A percentile compares a stretch with the other conserved stretches of the same genome.
Conservation (phyloP, 202 grass and related monocot species). For the Brachypodium distachyon region DNA sequence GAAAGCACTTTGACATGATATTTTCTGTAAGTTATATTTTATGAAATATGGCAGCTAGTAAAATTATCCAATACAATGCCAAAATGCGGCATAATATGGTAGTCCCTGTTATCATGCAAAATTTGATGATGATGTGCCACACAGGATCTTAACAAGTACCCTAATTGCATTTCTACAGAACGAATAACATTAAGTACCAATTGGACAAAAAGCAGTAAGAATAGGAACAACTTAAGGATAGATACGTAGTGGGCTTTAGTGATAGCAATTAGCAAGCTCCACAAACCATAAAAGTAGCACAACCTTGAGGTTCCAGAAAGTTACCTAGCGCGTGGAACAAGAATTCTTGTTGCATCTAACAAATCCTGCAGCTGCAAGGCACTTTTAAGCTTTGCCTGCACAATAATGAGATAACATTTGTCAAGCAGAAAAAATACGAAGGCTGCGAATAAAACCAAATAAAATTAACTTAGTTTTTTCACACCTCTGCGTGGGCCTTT, state of each 20-base stretch:
- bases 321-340: slow-evolving; percentile 76
- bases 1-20: neutral
- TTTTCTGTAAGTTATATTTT: neutral
- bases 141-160: neutral
- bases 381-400: slow-evolving; percentile 95
- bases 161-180: neutral
- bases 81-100: neutral
- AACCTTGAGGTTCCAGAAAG: slow-evolving; percentile 16
- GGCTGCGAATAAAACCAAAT: neutral
- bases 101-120: neutral
- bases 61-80: neutral
- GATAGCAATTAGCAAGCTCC: slow-evolving; percentile 14
- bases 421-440: slow-evolving; percentile 8
- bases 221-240: neutral
- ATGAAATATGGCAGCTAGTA: slow-evolving; percentile 4
- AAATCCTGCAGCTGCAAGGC: slow-evolving; percentile 97
- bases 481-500: slow-evolving; percentile 67
- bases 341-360: slow-evolving; percentile 92
- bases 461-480: neutral
- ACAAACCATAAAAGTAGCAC: slow-evolving; percentile 1
- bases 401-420: slow-evolving; percentile 13
- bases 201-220: neutral
- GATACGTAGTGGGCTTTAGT: neutral
- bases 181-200: slow-evolving; percentile 6
- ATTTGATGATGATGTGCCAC: neutral